phyloP scores from a whole-genome alignment of 2,329 filamentous ascomycete species.

The Madurella mycetomatis region DNA sequence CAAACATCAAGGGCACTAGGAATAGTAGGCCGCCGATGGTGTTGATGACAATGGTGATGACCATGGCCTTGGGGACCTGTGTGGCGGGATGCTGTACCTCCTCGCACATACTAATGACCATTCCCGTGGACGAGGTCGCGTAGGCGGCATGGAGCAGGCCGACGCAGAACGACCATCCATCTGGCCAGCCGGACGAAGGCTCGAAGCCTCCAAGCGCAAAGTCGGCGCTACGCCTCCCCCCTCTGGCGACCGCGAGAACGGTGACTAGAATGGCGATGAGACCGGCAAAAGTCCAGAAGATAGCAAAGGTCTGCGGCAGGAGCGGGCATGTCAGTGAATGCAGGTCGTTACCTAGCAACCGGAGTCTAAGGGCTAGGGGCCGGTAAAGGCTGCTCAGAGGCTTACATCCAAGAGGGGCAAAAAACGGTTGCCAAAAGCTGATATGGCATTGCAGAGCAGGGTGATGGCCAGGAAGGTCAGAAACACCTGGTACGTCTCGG shows the following conservation, averaged over 20 bases:
- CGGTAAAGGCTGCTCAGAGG: constrained; percentile 8
- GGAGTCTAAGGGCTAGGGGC: too few relatives aligned
- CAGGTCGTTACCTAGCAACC: constrained; percentile 15
- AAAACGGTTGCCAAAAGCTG: constrained; percentile 62
- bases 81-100: constrained; percentile 62
- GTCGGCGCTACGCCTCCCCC: constrained; percentile 57
- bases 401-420: constrained; percentile 67
- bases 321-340: constrained; percentile 18
- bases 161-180: constrained; percentile 70
- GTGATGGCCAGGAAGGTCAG: constrained; percentile 68
- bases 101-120: constrained; percentile 77
- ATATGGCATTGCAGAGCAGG: constrained; percentile 60
- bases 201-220: constrained; percentile 69
- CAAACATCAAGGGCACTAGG: constrained; percentile 64
- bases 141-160: constrained; percentile 69
- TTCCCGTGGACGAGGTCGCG: constrained; percentile 70
- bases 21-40: constrained; percentile 62
- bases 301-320: constrained; percentile 58
- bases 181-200: constrained; percentile 60
- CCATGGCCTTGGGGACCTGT: constrained; percentile 71
- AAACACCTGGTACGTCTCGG: constrained; percentile 60
- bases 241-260: constrained; percentile 62
- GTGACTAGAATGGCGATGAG: constrained; percentile 61
- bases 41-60: constrained; percentile 63
- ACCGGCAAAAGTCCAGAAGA: constrained; percentile 71